Percentiles rank a stretch among this genome's conserved stretches.
These are phyloP conservation scores for Geranium brycei DNA, from an alignment of 345 rosid species.

Conservation along the genomic window DNA sequence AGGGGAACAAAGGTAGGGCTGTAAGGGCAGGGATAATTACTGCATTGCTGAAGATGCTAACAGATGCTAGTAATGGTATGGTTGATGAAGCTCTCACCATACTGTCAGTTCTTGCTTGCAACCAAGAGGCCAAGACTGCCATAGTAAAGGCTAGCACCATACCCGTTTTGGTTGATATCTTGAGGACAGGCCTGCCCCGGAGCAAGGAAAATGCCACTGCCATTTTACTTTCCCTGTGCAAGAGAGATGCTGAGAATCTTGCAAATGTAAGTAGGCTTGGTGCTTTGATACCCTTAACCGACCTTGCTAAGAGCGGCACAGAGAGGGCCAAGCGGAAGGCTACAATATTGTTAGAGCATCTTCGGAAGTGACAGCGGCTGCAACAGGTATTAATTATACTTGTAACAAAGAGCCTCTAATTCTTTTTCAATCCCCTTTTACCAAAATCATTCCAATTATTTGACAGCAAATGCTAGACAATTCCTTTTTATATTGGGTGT, in stretches of 20 bases:
- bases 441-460: constrained; percentile 15
- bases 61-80: constrained; percentile 51
- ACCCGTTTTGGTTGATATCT: constrained; percentile 47
- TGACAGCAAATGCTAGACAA: constrained; percentile 13
- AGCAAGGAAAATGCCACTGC: constrained; percentile 78
- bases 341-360: constrained; percentile 57
- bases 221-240: constrained; percentile 72
- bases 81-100: constrained; percentile 71
- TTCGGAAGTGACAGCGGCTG: constrained; percentile 34
- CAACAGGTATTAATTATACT: constrained; percentile 11
- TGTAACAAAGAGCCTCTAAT: constrained; percentile 9
- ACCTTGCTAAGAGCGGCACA: constrained; percentile 69
- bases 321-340: constrained; percentile 88
- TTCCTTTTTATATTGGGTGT: constrained; percentile 7
- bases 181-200: constrained; percentile 52
- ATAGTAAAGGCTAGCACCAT: constrained; percentile 52
- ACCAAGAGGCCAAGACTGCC: constrained; percentile 61
- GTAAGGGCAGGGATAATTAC: constrained; percentile 66
- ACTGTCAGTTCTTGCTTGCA: constrained; percentile 62
- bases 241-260: constrained; percentile 66
- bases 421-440: constrained; percentile 1
- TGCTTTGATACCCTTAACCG: constrained; percentile 65
- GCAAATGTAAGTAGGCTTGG: constrained; percentile 59
- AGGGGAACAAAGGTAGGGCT: constrained; percentile 81
- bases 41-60: constrained; percentile 55